Conservation (phyloP, 768 basidiomycete genomes). For the Lepiota brunneoincarnata region DNA sequence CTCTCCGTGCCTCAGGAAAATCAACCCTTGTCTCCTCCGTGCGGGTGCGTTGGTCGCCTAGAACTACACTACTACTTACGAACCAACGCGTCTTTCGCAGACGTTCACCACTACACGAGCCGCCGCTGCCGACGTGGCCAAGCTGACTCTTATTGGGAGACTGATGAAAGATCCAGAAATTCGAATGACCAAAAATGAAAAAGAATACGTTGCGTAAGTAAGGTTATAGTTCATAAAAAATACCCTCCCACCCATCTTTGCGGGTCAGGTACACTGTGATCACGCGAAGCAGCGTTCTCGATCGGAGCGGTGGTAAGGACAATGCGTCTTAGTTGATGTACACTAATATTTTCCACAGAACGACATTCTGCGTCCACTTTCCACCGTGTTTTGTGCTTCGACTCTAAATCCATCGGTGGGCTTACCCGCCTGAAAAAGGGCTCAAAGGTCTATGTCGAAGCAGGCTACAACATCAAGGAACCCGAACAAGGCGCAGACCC, state of each 20-base stretch:
- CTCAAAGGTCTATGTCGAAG: constrained; percentile 77
- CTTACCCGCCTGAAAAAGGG: constrained; percentile 69
- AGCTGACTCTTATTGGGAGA: constrained; percentile 74
- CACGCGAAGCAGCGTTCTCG: constrained; percentile 57
- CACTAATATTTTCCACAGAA: constrained; percentile 35
- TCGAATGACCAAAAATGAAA: constrained; percentile 66
- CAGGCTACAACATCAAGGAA: constrained; percentile 72
- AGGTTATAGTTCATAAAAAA: background rate
- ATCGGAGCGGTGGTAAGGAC: constrained; percentile 58
- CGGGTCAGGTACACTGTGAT: constrained; percentile 69
- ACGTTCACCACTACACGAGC: constrained; percentile 60
- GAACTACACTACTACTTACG: background rate
- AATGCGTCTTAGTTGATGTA: constrained; percentile 33
- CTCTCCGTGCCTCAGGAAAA: constrained; percentile 32
- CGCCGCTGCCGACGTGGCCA: constrained; percentile 63
- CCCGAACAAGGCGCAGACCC: constrained; percentile 66
- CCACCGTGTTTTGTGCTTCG: constrained; percentile 77
- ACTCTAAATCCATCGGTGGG: constrained; percentile 55
- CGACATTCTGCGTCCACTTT: constrained; percentile 60
- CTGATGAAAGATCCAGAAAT: constrained; percentile 71
- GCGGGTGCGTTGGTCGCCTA: background rate
- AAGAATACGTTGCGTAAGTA: constrained; percentile 74
- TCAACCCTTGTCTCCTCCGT: background rate
- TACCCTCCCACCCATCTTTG: background rate
- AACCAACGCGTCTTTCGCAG: constrained; percentile 30